Evolutionary conservation across 2,329 filamentous ascomycete species (phyloP), one percentile per base, ranked within the genome.

Genomic region (Fusarium luffae): DNA sequence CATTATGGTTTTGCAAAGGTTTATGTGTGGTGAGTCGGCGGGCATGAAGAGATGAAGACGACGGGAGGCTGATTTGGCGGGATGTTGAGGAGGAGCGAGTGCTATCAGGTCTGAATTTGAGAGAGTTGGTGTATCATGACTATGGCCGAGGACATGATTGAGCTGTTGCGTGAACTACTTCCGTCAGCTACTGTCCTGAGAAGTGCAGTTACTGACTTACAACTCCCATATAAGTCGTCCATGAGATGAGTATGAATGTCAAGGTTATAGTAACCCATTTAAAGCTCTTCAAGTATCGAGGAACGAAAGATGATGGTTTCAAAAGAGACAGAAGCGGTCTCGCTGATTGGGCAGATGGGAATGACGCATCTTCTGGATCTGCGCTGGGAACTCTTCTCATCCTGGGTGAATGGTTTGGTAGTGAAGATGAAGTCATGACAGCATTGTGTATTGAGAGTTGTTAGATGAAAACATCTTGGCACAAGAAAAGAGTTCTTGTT

Each of bases 1-100:
- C 77, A 80, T 80, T 59, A 79, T 69, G 27, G 77, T 76, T 54
- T 80, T 82, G 77, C 79, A 82, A 13, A 81, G 75, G 54, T 79
- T 80, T 34, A 81, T 73, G 54, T 76, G 71, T 5, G 80, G 77
- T 3, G 74, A 75, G 54, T 81, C 78, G 13, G 79, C 79, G 4
- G 78, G 76, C 78, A 81, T 79, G 66, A 82, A 81, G 54, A 81
- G 63, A n/a, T 76, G 77, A 13, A 81, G 68, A 2, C 69, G 77
- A 1, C 76, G 76, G 1, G 64, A 42, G 44, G 42, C 71, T 19
- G 47, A 14, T 12, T 54, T 43, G 9, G 46, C 21, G 4, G 23
- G 18, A 13, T 41, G 30, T 7, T n/a, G 30, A 30, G 70, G 71
- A 1, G 59, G 14, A 1, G 42, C 14, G 13, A 76, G 69, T 12